Evolutionary conservation across 768 basidiomycete species (phyloP), one percentile per base, ranked within the genome.

Genomic region (Trametes cubensis): DNA sequence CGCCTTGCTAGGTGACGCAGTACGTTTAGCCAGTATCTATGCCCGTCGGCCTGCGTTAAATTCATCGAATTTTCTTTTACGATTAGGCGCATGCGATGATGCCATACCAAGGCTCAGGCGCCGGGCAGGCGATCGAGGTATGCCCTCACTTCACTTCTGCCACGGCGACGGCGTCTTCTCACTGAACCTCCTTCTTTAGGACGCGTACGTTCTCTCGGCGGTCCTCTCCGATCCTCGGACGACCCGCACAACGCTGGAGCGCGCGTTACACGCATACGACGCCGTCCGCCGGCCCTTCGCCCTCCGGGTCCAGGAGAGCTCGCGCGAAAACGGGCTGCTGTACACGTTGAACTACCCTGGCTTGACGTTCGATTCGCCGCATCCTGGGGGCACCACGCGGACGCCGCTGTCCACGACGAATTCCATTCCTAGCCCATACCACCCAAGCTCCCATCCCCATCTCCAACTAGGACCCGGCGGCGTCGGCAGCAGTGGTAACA

Each of bases 81-180:
- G 7, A 42, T 39, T 13, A 69, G 67, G 77, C 78, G 20, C 74
- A 77, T 40, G 74, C 72, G 1, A 79, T 80, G 78, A 62, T 75
- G 54, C 80, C 79, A 13, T 77, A 75, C 68, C 76, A 78, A 48
- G 80, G 80, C 0, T 66, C 78, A 1, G 81, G 81, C n/a, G 79
- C 79, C 0, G 77, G 80, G 4, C 75, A 79, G 49, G 69, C 77
- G 2, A 70, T 81, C 38, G 80, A 81, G 70, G 80, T 79, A 63
- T 52, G 75, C 40, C 21, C 4, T 18, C 15, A 39, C 10, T 25
- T 55, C 50, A 45, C 42, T 4, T 6, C 18, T n/a, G 25, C 4
- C n/a, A 15, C 38, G 5, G 8, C 41, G 49, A 8, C 8, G 28
- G 34, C 34, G 10, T 34, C 34, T 34, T 34, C 34, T 34, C 34